Evolutionary conservation across 805 yeast species (phyloP), one percentile per base, ranked within the genome.

Genomic region (Wickerhamomyces rabaulensis): DNA sequence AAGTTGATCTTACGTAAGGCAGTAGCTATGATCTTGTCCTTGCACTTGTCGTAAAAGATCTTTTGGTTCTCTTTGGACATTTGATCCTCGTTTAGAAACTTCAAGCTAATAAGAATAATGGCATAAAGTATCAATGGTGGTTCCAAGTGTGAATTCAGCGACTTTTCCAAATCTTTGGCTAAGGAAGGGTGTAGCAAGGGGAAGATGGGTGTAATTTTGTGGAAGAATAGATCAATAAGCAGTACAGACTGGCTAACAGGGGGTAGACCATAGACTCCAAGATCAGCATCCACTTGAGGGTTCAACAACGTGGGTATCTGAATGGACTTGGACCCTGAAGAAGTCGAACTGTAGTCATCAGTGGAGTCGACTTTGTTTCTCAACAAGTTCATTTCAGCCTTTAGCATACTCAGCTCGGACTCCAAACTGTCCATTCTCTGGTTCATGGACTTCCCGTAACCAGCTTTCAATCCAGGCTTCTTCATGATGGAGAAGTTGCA

Each of bases 381-480:
- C 19, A 44, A 25, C 10, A 7, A 16, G 9, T 29, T 19, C n/a
- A 42, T 9, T 25, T 53, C 52, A 20, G 40, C 39, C 13, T 43
- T 47, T 3, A 55, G 42, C 17, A 20, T 23, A 2, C 25, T 25
- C n/a, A 56, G 31, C 31, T 54, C 54, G 8, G 27, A 31, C 38
- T 56, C 60, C 19, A 56, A 36, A 8, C 8, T 9, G n/a, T 56
- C 60, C 31, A 56, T 23, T 15, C 60, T 35, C 22, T 54, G 54
- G 13, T 27, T 52, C 54, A 56, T 51, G 4, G 49, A 50, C 33
- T 53, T 56, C 2, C 60, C 60, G 39, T 56, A 56, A 1, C 60
- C 60, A 4, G 54, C 53, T 23, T 56, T 56, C 17, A 56, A 45
- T 1, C 60, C 60, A 1, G 60, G 60, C 22, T 56, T 56, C 46